Base-by-base conservation (phyloP, 1,284 basidiomycete species). In the Rhodotorula sp. region DNA sequence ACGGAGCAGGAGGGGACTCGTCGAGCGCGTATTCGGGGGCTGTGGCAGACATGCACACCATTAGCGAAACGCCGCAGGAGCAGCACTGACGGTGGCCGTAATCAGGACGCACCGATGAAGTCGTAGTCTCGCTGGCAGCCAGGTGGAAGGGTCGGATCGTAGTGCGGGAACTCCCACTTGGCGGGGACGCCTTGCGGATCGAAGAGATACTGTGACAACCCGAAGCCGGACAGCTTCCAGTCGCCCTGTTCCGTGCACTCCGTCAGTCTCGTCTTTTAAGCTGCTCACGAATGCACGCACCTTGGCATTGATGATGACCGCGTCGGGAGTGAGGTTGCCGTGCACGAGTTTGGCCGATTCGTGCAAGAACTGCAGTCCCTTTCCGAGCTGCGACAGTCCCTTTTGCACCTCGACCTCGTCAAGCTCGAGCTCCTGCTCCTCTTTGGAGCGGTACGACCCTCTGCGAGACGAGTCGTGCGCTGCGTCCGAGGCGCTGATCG, bases 381-480 rank as follows among this genome's bases (percentile, higher is more conserved):
- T 93, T 83, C 92, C 93, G 17, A 98, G 84, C 80, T 98, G 96
- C 56, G 98, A 84, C 46, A 97, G 89, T 14, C 96, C 96, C 82
- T 98, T 99, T 80, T 97, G 96, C 63, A 98, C 96, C 90, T 94
- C 94, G n/a, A 97, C 88, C 84, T 96, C 92, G 79, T 93, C 92
- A 12, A 92, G 83, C 78, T 92, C 91, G 12, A 91, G 88, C 12
- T 81, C 74, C 45, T 71, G 55, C 4, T 63, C 61, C 4, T 62
- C 55, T 25, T 55, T 61, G 69, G 67, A 45, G 70, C 58, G 50
- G 76, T 60, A 52, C 85, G 72, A 3, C 71, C 50, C 57, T 27
- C 50, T 82, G 64, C 87, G 84, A 49, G 87, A 85, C 10, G 86
- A 86, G 50, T 87, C 86, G 42, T 65, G 66, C 1, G 69, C 17